Percentiles rank a stretch among this genome's conserved stretches.
phyloP scores from a whole-genome alignment of 2,329 filamentous ascomycete species.

The Metarhizium anisopliae region DNA sequence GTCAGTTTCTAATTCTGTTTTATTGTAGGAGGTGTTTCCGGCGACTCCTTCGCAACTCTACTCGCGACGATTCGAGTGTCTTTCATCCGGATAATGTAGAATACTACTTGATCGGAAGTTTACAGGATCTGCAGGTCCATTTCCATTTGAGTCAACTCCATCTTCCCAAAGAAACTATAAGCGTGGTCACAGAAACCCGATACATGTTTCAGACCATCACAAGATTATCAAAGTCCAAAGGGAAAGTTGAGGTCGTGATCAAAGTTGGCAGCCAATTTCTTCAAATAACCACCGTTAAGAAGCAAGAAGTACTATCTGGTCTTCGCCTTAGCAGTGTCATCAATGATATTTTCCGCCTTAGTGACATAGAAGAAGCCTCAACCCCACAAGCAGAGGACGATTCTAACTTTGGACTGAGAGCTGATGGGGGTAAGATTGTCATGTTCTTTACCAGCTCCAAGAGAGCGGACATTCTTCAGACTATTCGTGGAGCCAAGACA shows the following conservation, averaged over 20 bases:
- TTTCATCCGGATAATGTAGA: constrained; percentile 58
- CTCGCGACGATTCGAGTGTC: constrained; percentile 49
- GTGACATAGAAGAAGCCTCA: constrained; percentile 55
- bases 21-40: constrained; percentile 49
- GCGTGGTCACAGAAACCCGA: constrained; percentile 56
- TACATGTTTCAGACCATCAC: constrained; percentile 59
- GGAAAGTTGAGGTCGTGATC: constrained; percentile 60
- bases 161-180: constrained; percentile 61
- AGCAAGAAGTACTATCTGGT: constrained; percentile 57
- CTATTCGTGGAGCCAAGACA: constrained; percentile 52
- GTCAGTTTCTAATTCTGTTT: background rate
- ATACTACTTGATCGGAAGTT: constrained; percentile 55
- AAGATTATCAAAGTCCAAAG: constrained; percentile 57
- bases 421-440: constrained; percentile 60
- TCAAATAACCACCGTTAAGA: constrained; percentile 59
- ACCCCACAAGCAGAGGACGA: constrained; percentile 57
- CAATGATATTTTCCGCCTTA: constrained; percentile 61
- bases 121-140: constrained; percentile 56
- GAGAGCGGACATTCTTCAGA: constrained; percentile 54
- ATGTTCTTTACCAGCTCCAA: constrained; percentile 64
- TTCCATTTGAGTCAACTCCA: constrained; percentile 60
- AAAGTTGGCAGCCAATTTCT: constrained; percentile 63
- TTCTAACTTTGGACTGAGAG: constrained; percentile 56
- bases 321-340: constrained; percentile 53
- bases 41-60: constrained; percentile 50